phyloP scores from a whole-genome alignment of 495 filamentous ascomycete genomes.

The Neurospora sp. region DNA sequence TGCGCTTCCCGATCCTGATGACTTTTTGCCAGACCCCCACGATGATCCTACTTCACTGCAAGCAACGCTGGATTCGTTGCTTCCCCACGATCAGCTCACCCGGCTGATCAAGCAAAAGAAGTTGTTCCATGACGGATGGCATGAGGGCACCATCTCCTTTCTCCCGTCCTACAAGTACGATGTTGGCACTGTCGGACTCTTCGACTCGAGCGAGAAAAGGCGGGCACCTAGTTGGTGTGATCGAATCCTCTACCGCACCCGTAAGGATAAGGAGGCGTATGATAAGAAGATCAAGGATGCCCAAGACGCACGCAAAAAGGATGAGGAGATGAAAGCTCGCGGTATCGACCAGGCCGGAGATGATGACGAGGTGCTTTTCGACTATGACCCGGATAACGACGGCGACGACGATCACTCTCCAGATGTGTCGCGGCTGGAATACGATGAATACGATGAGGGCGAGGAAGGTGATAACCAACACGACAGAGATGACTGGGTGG shows the following conservation, averaged over 20 bases:
- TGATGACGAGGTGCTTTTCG: slow-evolving; percentile 80
- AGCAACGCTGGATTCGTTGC: slow-evolving; percentile 72
- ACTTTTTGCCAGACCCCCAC: slow-evolving; percentile 41
- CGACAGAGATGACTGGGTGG: slow-evolving; percentile 45
- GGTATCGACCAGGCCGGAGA: slow-evolving; percentile 65
- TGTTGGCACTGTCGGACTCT: slow-evolving; percentile 81
- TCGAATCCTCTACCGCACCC: slow-evolving; percentile 79
- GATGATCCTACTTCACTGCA: slow-evolving; percentile 54
- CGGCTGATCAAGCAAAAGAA: slow-evolving; percentile 62
- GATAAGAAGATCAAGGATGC: slow-evolving; percentile 56
- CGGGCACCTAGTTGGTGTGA: slow-evolving; percentile 96
- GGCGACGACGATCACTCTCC: slow-evolving; percentile 29
- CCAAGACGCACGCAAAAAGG: slow-evolving; percentile 55
- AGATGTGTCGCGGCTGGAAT: slow-evolving; percentile 37
- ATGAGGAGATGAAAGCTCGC: slow-evolving; percentile 75
- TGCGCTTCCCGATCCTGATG: slow-evolving; percentile 43
- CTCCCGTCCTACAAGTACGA: slow-evolving; percentile 96
- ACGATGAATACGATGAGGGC: slow-evolving; percentile 52
- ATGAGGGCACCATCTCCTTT: slow-evolving; percentile 80
- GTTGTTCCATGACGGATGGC: slow-evolving; percentile 84
- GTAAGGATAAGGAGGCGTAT: slow-evolving; percentile 58
- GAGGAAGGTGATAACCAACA: slow-evolving; percentile 33
- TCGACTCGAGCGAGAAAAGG: slow-evolving; percentile 91
- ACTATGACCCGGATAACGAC: slow-evolving; percentile 80
- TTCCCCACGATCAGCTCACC: slow-evolving; percentile 83